Conservation (phyloP, 2,329 filamentous ascomycete species). For the Neofusicoccum sp. region DNA sequence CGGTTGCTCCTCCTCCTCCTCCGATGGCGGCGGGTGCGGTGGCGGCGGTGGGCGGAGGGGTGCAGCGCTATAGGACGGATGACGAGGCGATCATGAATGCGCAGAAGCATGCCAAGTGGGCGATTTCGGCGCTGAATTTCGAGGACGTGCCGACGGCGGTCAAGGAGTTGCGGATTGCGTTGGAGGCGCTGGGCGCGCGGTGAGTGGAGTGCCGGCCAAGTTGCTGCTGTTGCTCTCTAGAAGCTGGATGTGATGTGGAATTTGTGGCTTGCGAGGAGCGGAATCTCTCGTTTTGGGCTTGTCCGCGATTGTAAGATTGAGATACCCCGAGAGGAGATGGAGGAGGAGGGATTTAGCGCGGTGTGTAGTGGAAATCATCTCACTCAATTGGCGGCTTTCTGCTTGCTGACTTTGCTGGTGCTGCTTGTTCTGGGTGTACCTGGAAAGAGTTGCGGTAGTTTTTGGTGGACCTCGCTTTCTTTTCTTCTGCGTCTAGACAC, state of each 20-base stretch:
- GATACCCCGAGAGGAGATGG: slow-evolving; percentile 3
- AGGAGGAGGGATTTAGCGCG: too few relatives aligned
- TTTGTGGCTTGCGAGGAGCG: background rate
- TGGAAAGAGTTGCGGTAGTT: too few relatives aligned
- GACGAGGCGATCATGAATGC: slow-evolving; percentile 71
- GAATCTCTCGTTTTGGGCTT: background rate
- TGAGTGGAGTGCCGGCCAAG: slow-evolving; percentile 28
- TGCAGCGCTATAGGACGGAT: slow-evolving; percentile 53
- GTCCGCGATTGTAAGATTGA: slow-evolving; percentile 9
- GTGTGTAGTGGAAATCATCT: too few relatives aligned
- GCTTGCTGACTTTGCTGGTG: too few relatives aligned
- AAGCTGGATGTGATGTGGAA: background rate
- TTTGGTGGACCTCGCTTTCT: too few relatives aligned
- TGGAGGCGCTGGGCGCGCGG: slow-evolving; percentile 66
- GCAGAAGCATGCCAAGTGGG: slow-evolving; percentile 96
- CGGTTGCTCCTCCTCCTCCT: background rate
- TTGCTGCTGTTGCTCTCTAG: background rate
- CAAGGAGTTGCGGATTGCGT: slow-evolving; percentile 73
- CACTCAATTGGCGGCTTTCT: too few relatives aligned
- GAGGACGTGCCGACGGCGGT: slow-evolving; percentile 91
- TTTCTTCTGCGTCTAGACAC: too few relatives aligned
- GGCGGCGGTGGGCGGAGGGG: slow-evolving; percentile 19
- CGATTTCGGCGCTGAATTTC: slow-evolving; percentile 93
- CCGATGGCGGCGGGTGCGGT: background rate
- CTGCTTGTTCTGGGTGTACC: too few relatives aligned